Conservation (phyloP, 2,329 filamentous ascomycete genomes). For the Alternaria sp. region DNA sequence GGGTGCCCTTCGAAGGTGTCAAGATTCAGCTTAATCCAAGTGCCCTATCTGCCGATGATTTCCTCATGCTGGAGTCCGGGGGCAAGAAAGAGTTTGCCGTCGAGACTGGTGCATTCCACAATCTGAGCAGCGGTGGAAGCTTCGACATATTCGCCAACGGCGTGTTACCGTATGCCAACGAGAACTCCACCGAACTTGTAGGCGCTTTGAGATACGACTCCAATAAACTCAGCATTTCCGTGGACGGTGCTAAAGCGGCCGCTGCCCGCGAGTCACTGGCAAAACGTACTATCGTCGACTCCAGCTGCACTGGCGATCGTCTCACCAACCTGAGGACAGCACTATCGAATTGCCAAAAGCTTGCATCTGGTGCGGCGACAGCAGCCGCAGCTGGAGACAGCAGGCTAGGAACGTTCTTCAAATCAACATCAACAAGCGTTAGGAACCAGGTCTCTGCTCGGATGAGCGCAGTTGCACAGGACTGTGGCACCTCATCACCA, state of each 20-base stretch:
- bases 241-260: conserved; percentile 65
- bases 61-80: neutral
- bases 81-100: neutral
- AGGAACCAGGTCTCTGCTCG: neutral
- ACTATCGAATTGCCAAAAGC: conserved; percentile 61
- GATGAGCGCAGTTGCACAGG: neutral
- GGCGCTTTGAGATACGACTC: conserved; percentile 66
- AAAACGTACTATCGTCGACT: conserved; percentile 52
- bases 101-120: neutral
- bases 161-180: conserved; percentile 43
- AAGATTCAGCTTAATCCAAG: neutral
- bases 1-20: neutral
- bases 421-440: conserved; percentile 34
- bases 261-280: conserved; percentile 43
- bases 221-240: conserved; percentile 65
- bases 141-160: conserved; percentile 63
- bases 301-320: too few relatives aligned
- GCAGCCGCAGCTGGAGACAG: conserved; percentile 56
- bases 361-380: conserved; percentile 62
- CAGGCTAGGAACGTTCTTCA: conserved; percentile 70
- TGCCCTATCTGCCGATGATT: neutral
- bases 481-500: neutral
- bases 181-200: conserved; percentile 62
- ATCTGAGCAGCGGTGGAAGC: neutral
- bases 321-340: conserved; percentile 49